Base-by-base conservation (phyloP, 2,329 filamentous ascomycete species). In the Fusarium cicatricum region DNA sequence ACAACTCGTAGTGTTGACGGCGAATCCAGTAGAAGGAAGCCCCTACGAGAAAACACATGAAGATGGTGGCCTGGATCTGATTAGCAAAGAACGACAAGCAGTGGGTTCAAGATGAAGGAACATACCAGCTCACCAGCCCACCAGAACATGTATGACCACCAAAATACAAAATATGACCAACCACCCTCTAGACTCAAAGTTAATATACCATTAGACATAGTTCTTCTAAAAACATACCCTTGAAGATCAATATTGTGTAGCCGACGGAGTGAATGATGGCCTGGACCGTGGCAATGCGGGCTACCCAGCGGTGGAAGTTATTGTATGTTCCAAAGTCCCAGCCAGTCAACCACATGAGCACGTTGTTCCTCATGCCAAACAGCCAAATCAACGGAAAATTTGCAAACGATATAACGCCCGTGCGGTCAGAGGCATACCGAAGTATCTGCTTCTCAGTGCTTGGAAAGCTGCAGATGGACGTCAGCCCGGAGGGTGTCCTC, bases 291-390 rank as follows among this genome's bases (percentile, higher is more conserved):
- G 85, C 80, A 3, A 89, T 77, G 15, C 87, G 78, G 0, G 88
- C 87, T 4, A 87, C 78, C 78, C 86, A 87, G 0, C 88, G 83
- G 70, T 90, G 88, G 46, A 90, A 89, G 34, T 85, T 80, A 61
- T 85, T 90, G 65, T 85, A 90, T 0, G 85, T 86, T 2, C 80
- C 80, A 68, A 88, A 90, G 11, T 84, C 85, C 87, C 88, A 90
- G 0, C 87, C 87, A 0, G 88, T 90, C 1, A 86, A 68, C 85
- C 85, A 88, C 49, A 89, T 75, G 14, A 90, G 78, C 0, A 86
- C 66, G 45, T 90, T 89, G 58, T 90, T 91, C 10, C 88, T 78
- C 67, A 85, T 84, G 1, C 83, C 84, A 60, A 90, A 90, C 0
- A 90, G 71, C 86, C 86, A 90, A 0, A 90, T 74, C 3, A 88